Evolutionary conservation across 2,329 filamentous ascomycete species (phyloP).

Genomic region (Neonectria hederae): DNA sequence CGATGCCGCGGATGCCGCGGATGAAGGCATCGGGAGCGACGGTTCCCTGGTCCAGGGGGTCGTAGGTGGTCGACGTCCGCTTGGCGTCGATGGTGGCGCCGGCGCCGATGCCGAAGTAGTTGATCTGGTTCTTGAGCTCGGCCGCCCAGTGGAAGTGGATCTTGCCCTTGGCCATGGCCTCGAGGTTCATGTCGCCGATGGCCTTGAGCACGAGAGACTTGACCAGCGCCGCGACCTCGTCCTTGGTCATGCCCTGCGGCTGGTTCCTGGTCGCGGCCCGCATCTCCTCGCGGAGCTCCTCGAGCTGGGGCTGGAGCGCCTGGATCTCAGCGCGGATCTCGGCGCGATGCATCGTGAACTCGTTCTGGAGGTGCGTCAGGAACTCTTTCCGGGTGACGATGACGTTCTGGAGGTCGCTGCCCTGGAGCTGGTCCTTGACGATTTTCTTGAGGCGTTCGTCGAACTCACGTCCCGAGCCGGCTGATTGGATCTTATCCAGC

Average conservation of each 20-base stretch:
- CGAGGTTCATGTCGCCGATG: conserved; percentile 57
- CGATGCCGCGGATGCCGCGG: conserved; percentile 33
- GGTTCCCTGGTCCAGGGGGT: conserved; percentile 39
- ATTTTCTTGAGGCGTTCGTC: conserved; percentile 49
- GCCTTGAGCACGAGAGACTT: conserved; percentile 54
- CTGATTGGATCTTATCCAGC: conserved; percentile 48
- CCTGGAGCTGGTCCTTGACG: conserved; percentile 49
- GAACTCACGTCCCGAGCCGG: conserved; percentile 47
- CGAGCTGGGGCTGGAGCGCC: conserved; percentile 48
- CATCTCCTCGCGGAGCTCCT: conserved; percentile 45
- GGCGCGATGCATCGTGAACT: conserved; percentile 50
- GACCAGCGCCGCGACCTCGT: conserved; percentile 54
- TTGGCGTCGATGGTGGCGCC: conserved; percentile 72
- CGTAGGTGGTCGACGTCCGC: conserved; percentile 69
- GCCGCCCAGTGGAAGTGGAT: conserved; percentile 56
- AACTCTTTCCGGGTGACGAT: conserved; percentile 62
- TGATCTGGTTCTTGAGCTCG: conserved; percentile 66
- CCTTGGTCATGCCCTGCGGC: conserved; percentile 48
- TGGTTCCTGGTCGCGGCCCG: conserved; percentile 38
- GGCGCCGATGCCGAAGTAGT: conserved; percentile 74
- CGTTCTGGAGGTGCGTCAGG: conserved; percentile 52
- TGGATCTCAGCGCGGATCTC: conserved; percentile 54
- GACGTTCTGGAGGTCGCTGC: conserved; percentile 45
- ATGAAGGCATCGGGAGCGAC: conserved; percentile 16
- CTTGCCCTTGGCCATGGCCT: conserved; percentile 56